Evolutionary conservation across 176 grass and related monocot genomes (phyloP).

Genomic region (Bromus sterilis): DNA sequence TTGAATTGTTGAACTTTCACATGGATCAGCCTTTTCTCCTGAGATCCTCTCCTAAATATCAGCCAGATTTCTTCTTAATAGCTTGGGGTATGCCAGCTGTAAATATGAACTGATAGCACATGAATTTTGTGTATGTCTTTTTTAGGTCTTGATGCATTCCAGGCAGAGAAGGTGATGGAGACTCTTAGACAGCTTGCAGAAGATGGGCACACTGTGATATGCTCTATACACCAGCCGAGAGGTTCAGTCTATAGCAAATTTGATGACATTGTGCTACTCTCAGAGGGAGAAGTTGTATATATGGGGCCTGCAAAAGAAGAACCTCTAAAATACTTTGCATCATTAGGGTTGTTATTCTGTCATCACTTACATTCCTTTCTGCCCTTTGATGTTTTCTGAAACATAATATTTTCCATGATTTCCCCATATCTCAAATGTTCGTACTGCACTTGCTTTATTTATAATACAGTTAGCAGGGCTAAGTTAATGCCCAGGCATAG

Average conservation of each 20-base stretch:
- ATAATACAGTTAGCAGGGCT: neutral
- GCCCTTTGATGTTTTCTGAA: neutral
- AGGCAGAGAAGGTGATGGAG: conserved; percentile 99
- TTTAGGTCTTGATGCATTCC: conserved; percentile 94
- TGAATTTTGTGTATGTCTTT: neutral
- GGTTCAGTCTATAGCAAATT: conserved; percentile 96
- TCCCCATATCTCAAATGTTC: conserved; percentile 2
- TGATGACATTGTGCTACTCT: conserved; percentile 88
- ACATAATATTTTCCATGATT: neutral
- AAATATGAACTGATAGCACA: neutral
- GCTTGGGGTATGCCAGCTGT: neutral
- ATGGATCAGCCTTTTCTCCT: neutral
- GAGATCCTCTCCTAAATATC: neutral
- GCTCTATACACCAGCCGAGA: conserved; percentile 93
- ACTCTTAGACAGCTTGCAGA: conserved; percentile 87
- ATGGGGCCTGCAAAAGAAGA: conserved; percentile 89
- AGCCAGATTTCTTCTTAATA: neutral
- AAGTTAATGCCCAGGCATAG: neutral
- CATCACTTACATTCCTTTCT: neutral
- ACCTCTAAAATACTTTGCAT: conserved; percentile 67
- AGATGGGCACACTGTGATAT: conserved; percentile 92
- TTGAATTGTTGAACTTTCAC: neutral
- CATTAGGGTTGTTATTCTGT: conserved; percentile 59
- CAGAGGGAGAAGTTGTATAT: conserved; percentile 79
- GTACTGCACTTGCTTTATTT: neutral